Evolutionary conservation across 306 rosid genomes (phyloP), one percentile per base, ranked within the genome.

Genomic region (Cucurbita pepo): DNA sequence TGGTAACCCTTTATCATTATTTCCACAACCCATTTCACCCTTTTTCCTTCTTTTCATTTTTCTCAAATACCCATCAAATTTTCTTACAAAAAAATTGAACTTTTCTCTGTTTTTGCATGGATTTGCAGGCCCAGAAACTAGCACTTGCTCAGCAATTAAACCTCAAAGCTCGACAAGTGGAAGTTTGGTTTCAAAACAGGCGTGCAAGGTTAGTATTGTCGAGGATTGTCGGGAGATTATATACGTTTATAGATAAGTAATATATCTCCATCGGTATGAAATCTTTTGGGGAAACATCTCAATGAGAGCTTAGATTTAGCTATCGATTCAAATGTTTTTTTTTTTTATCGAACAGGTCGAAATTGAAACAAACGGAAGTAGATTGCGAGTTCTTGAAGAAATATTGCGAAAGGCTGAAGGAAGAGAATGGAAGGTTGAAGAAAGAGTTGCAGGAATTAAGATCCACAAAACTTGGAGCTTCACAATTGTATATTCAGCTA

Each of bases 161-260:
- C 72, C 77, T 92, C 80, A 88, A 83, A 63, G 79, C 95, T 0
- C 84, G 97, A 80, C 97, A 92, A 73, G 89, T 92, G 16, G 97
- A 92, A 84, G 97, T 92, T 67, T 92, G 97, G 97, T 92, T 92
- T 75, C 97, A 92, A 76, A 92, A 92, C 83, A 75, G 92, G 75
- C 87, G 97, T 85, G 97, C 97, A 76, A 90, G 97, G 97, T 30
- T 30, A 30, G 34, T 30, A 1, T 1, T 30, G 34, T 30, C 3
- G 34, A 30, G 34, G 34, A 30, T 30, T 30, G 3, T 30, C 34
- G 34, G 34, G 34, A 30, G 34, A 30, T 30, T 30, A 30, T 2
- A 30, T 30, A 30, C 1, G 34, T 30, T 30, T 30, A 30, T 30
- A 30, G 3, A 2, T 30, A 30, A 30, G 3, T 30, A 30, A 30